A percentile compares a stretch with the other conserved stretches of the same genome.
These are phyloP conservation scores for Amauroascus niger DNA, from an alignment of 2,329 filamentous ascomycete genomes.

Conservation along the genomic window DNA sequence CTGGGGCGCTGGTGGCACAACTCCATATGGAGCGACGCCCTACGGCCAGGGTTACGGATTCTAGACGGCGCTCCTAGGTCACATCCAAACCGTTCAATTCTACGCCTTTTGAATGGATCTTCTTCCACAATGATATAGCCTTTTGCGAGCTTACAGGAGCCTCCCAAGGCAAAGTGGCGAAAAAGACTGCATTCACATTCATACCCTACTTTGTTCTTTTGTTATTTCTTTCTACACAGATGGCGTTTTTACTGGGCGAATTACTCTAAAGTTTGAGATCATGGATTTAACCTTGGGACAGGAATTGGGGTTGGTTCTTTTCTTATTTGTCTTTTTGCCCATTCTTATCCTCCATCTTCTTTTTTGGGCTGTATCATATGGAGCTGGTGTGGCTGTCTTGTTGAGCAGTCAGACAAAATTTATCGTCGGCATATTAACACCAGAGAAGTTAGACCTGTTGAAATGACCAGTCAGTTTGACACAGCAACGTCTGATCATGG, in stretches of 20 bases:
- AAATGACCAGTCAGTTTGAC: no score
- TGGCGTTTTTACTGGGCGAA: neutral
- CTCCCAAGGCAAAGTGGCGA: neutral
- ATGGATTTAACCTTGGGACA: conserved; percentile 3
- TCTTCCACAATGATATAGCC: neutral
- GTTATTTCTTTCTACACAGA: neutral
- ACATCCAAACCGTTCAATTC: neutral
- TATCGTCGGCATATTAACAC: no score
- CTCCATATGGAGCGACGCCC: conserved; percentile 52
- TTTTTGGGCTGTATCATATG: neutral
- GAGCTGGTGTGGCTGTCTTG: neutral
- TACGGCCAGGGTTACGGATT: conserved; percentile 44
- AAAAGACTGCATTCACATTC: neutral
- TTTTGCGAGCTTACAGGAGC: neutral
- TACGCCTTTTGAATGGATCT: neutral
- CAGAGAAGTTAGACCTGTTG: no score
- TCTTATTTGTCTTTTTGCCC: neutral
- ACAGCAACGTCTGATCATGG: no score
- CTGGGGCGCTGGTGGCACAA: conserved; percentile 52
- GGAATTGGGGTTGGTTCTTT: neutral
- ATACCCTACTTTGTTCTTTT: neutral
- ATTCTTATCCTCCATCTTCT: neutral
- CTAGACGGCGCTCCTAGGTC: conserved; percentile 10
- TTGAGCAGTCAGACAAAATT: no score
- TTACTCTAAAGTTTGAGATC: neutral